Conservation (phyloP, 768 basidiomycete species). For the Collybia nuda region DNA sequence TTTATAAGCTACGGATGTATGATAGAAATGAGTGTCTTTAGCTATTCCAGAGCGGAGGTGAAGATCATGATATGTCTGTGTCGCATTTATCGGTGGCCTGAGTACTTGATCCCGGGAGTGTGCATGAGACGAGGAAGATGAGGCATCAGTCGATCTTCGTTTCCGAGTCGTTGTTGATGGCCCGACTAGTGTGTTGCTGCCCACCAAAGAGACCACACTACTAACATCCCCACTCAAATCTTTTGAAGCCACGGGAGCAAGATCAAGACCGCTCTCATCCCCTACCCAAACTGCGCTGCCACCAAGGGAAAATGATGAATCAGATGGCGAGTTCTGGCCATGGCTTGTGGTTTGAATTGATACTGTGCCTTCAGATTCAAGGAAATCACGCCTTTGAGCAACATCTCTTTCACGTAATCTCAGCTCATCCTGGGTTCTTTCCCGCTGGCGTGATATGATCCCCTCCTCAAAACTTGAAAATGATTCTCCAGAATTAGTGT, state of each 20-base stretch:
- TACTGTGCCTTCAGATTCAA: constrained; percentile 37
- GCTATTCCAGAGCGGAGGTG: constrained; percentile 47
- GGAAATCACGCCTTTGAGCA: constrained; percentile 23
- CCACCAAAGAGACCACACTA: constrained; percentile 39
- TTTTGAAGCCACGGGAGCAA: constrained; percentile 34
- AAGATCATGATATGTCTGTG: constrained; percentile 44
- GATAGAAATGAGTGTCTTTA: constrained; percentile 94
- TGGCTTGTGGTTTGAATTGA: constrained; percentile 23
- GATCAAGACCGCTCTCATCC: constrained; percentile 61
- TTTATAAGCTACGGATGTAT: constrained; percentile 82
- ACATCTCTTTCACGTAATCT: constrained; percentile 33
- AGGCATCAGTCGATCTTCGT: constrained; percentile 71
- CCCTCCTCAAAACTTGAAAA: constrained; percentile 73
- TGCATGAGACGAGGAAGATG: constrained; percentile 66
- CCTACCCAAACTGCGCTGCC: constrained; percentile 86
- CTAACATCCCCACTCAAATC: constrained; percentile 39
- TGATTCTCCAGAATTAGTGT: constrained; percentile 59
- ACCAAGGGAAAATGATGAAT: constrained; percentile 74
- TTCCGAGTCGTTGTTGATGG: constrained; percentile 38
- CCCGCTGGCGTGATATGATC: constrained; percentile 44
- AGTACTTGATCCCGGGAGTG: constrained; percentile 39
- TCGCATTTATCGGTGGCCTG: constrained; percentile 30
- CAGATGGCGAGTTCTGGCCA: constrained; percentile 58
- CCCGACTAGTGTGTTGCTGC: constrained; percentile 37
- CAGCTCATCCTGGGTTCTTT: constrained; percentile 32